These are phyloP conservation scores for Arthrobotrys pseudoclavata DNA, from an alignment of 2,329 filamentous ascomycete species.

Conservation along the genomic window DNA sequence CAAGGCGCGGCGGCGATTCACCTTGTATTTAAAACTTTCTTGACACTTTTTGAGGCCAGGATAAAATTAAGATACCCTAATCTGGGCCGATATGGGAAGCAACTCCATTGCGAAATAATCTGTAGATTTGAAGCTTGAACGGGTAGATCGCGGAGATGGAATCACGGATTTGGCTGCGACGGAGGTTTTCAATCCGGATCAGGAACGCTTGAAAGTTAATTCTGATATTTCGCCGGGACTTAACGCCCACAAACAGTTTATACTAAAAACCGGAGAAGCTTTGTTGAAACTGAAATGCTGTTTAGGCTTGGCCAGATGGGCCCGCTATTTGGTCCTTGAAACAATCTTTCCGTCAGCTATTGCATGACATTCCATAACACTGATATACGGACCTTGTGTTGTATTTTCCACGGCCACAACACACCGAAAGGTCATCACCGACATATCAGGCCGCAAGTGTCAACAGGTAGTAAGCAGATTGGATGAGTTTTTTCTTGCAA, in stretches of 20 bases:
- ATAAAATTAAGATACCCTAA: background rate
- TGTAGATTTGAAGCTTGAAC: background rate
- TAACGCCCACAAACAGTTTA: background rate
- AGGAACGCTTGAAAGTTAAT: background rate
- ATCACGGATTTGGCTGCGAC: conserved; percentile 1
- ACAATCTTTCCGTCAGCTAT: too few relatives aligned
- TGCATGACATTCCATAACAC: too few relatives aligned
- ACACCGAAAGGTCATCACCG: too few relatives aligned
- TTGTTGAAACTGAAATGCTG: too few relatives aligned
- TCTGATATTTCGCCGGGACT: background rate
- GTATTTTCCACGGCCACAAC: too few relatives aligned
- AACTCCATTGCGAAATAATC: background rate
- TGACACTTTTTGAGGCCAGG: background rate
- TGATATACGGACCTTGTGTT: too few relatives aligned
- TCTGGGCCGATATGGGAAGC: background rate
- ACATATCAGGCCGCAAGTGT: too few relatives aligned
- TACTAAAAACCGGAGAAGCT: background rate
- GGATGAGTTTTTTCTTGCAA: too few relatives aligned
- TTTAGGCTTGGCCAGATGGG: too few relatives aligned
- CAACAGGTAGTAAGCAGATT: too few relatives aligned
- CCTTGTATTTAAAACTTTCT: background rate
- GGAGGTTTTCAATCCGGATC: background rate
- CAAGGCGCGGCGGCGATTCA: background rate
- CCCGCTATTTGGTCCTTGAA: too few relatives aligned
- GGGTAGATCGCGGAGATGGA: background rate